Percentiles rank a stretch among this genome's conserved stretches.
Evolutionary conservation across 352 stramenopile species (phyloP).

Genomic region (Phytophthora ramorum): DNA sequence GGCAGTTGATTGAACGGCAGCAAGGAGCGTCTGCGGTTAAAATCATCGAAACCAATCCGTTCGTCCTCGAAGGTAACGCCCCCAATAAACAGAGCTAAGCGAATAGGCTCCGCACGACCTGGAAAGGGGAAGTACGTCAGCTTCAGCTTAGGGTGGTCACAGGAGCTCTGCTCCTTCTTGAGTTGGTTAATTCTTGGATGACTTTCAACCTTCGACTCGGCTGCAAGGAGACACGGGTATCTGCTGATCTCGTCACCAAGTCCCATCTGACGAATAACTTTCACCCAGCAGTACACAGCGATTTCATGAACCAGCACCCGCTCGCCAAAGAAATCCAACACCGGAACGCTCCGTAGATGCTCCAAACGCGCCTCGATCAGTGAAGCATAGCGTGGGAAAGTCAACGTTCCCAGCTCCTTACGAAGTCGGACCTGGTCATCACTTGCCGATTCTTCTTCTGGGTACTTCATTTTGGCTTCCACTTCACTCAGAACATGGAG

Average conservation of each 20-base stretch:
- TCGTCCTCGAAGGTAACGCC: conserved; percentile 63
- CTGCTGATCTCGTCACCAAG: conserved; percentile 19
- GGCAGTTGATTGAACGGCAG: conserved; percentile 56
- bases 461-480: conserved; percentile 23
- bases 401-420: conserved; percentile 23
- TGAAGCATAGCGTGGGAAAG: conserved; percentile 30
- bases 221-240: conserved; percentile 18
- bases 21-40: conserved; percentile 36
- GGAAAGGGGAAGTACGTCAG: conserved; percentile 63
- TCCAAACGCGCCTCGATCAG: conserved; percentile 40
- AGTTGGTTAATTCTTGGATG: conserved; percentile 32
- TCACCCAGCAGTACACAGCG: conserved; percentile 38
- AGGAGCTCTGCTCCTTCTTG: conserved; percentile 1
- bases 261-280: conserved; percentile 10
- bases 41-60: conserved; percentile 41
- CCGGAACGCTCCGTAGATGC: conserved; percentile 15
- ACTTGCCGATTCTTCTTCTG: neutral
- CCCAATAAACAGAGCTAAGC: conserved; percentile 53
- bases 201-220: conserved; percentile 29
- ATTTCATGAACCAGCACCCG: conserved; percentile 39
- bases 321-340: conserved; percentile 9
- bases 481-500: conserved; percentile 46
- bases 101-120: conserved; percentile 60
- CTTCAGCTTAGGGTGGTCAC: conserved; percentile 43
- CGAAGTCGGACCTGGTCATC: conserved; percentile 14